These are phyloP conservation scores for Dipodascus geniculatus DNA, from an alignment of 805 yeast species.

Conservation along the genomic window DNA sequence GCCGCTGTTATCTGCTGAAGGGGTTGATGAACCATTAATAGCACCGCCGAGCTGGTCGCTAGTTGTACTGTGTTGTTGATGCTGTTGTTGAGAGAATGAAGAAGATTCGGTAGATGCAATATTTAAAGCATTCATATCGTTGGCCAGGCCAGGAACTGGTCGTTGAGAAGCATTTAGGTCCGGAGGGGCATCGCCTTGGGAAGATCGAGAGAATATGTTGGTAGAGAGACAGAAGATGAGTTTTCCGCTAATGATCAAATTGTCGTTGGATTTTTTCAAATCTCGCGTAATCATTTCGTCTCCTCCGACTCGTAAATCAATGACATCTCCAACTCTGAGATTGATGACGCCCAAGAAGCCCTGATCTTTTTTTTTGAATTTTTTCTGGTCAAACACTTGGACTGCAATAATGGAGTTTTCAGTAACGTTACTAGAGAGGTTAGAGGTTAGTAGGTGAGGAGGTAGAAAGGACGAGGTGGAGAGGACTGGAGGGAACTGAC, in stretches of 20 bases:
- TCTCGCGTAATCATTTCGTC: slow-evolving; percentile 86
- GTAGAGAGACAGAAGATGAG: slow-evolving; percentile 45
- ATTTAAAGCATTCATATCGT: slow-evolving; percentile 7
- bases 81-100: slow-evolving; percentile 2
- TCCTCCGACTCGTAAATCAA: slow-evolving; percentile 37
- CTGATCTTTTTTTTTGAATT: slow-evolving; percentile 96
- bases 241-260: slow-evolving; percentile 86
- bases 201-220: slow-evolving; percentile 10
- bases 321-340: slow-evolving; percentile 76
- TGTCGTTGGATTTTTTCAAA: slow-evolving; percentile 82
- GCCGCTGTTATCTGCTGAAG: slow-evolving; percentile 15
- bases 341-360: slow-evolving; percentile 96
- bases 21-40: slow-evolving; percentile 9
- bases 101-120: slow-evolving; percentile 13
- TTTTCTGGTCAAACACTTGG: slow-evolving; percentile 94
- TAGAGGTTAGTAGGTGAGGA: background rate
- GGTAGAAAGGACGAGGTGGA: background rate
- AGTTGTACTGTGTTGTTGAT: background rate
- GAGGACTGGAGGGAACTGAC: too few species aligned
- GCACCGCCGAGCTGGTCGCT: slow-evolving; percentile 4
- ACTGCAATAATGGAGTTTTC: slow-evolving; percentile 80
- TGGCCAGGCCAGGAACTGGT: slow-evolving; percentile 3
- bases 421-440: slow-evolving; percentile 31
- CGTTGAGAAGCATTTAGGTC: slow-evolving; percentile 3
- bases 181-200: slow-evolving; percentile 6